These are phyloP conservation scores for Raphanus sativus DNA, from an alignment of 345 rosid genomes.

Conservation along the genomic window DNA sequence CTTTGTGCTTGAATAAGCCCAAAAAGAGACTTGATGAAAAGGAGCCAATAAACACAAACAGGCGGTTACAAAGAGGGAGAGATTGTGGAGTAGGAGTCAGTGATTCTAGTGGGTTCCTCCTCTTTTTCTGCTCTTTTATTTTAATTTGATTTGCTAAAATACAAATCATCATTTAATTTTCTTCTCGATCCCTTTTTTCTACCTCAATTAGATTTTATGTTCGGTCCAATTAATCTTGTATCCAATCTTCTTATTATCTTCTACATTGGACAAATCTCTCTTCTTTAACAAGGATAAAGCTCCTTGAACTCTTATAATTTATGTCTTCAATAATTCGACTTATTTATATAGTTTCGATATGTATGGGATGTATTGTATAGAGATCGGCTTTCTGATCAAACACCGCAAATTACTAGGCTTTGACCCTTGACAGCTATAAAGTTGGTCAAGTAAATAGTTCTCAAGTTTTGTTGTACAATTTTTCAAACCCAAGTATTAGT, in stretches of 20 bases:
- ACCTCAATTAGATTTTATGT: background rate
- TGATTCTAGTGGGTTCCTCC: slow-evolving; percentile 74
- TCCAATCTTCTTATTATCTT: slow-evolving; percentile 10
- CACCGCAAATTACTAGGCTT: slow-evolving; percentile 15
- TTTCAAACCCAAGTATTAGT: slow-evolving; percentile 27
- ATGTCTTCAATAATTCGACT: background rate
- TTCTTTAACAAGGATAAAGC: slow-evolving; percentile 8
- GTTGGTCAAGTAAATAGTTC: slow-evolving; percentile 30
- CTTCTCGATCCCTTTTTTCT: background rate
- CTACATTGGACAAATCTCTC: slow-evolving; percentile 1
- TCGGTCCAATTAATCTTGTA: slow-evolving; percentile 20
- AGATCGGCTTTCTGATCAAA: background rate
- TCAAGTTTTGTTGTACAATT: slow-evolving; percentile 27
- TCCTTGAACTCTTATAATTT: background rate
- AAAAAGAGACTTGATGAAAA: slow-evolving; percentile 42
- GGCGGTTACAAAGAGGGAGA: slow-evolving; percentile 67
- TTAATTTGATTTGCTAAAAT: slow-evolving; percentile 28
- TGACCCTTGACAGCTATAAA: slow-evolving; percentile 29
- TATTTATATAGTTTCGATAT: background rate
- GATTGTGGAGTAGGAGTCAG: slow-evolving; percentile 72
- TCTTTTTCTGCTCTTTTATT: slow-evolving; percentile 43
- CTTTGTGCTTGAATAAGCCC: slow-evolving; percentile 41
- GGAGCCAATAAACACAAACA: slow-evolving; percentile 66
- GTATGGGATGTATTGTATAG: background rate
- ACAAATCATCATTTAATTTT: slow-evolving; percentile 33